These are phyloP conservation scores for Verticillium dahliae DNA, from an alignment of 2,329 filamentous ascomycete species.

Conservation along the genomic window DNA sequence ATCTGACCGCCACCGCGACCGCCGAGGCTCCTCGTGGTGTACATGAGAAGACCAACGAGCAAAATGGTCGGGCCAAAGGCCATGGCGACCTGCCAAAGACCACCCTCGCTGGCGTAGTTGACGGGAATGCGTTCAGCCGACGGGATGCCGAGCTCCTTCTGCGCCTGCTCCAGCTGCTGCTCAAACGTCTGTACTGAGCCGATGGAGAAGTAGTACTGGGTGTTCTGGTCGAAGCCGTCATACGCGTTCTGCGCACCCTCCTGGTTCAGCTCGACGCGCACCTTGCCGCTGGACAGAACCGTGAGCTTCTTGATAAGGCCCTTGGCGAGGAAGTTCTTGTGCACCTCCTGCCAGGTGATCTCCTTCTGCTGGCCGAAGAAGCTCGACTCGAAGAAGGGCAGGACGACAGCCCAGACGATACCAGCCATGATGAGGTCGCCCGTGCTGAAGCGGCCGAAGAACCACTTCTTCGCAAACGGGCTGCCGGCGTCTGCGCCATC, in stretches of 20 bases:
- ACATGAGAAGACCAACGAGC: constrained; percentile 77
- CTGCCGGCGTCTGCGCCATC: constrained; percentile 24
- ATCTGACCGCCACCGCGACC: constrained; percentile 69
- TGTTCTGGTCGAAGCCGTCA: constrained; percentile 61
- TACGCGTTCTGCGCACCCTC: constrained; percentile 67
- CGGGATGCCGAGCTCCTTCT: constrained; percentile 81
- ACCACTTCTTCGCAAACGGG: constrained; percentile 8
- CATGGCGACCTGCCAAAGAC: constrained; percentile 65
- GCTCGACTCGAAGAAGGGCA: constrained; percentile 32
- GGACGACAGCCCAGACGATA: constrained; percentile 37
- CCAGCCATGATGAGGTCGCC: constrained; percentile 39
- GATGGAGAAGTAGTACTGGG: constrained; percentile 89
- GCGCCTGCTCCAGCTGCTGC: constrained; percentile 77
- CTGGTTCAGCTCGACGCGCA: constrained; percentile 74
- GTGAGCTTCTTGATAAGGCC: constrained; percentile 91
- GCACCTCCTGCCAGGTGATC: constrained; percentile 97
- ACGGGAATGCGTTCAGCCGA: constrained; percentile 86
- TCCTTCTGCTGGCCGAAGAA: constrained; percentile 48
- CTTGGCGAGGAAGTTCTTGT: constrained; percentile 89
- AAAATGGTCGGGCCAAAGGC: constrained; percentile 81
- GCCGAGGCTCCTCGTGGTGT: constrained; percentile 68
- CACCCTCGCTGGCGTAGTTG: constrained; percentile 74
- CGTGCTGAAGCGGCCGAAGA: constrained; percentile 12
- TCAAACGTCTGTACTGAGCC: constrained; percentile 93
- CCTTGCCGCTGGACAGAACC: constrained; percentile 63